These are phyloP conservation scores for Paxillus ammoniavirescens DNA, from an alignment of 768 basidiomycete genomes.

Conservation along the genomic window DNA sequence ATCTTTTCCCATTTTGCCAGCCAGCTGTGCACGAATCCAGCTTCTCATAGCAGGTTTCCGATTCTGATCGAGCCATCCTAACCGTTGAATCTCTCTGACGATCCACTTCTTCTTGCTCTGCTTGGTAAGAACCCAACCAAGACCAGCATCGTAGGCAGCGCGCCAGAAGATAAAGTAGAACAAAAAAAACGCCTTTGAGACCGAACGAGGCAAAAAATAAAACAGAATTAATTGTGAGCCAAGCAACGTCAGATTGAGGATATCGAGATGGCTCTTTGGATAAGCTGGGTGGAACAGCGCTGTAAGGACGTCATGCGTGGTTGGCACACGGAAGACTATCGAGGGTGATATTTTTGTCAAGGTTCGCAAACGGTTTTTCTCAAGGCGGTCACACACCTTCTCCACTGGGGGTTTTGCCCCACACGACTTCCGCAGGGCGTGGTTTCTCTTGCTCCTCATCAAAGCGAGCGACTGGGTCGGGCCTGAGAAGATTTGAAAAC, in stretches of 20 bases:
- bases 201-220: constrained; percentile 54
- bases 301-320: constrained; percentile 88
- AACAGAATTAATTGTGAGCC: constrained; percentile 77
- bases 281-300: constrained; percentile 79
- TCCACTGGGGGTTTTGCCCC: constrained; percentile 84
- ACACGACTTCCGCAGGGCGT: constrained; percentile 56
- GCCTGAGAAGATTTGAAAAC: not conserved
- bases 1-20: constrained; percentile 91
- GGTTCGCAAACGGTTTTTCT: constrained; percentile 1
- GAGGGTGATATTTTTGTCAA: constrained; percentile 2
- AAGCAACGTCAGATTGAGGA: constrained; percentile 79
- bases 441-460: constrained; percentile 14
- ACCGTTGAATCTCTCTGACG: constrained; percentile 69
- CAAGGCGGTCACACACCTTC: constrained; percentile 51
- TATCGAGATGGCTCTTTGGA: constrained; percentile 86
- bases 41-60: constrained; percentile 59
- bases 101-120: constrained; percentile 97
- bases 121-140: constrained; percentile 91
- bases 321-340: constrained; percentile 88
- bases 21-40: constrained; percentile 88
- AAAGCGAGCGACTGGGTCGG: not conserved
- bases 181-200: constrained; percentile 70
- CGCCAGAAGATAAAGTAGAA: constrained; percentile 94
- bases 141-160: constrained; percentile 84
- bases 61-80: constrained; percentile 86